Evolutionary conservation across 495 filamentous ascomycete genomes (phyloP), one percentile per base, ranked within the genome.

Genomic region (Penicillium tannophilum): DNA sequence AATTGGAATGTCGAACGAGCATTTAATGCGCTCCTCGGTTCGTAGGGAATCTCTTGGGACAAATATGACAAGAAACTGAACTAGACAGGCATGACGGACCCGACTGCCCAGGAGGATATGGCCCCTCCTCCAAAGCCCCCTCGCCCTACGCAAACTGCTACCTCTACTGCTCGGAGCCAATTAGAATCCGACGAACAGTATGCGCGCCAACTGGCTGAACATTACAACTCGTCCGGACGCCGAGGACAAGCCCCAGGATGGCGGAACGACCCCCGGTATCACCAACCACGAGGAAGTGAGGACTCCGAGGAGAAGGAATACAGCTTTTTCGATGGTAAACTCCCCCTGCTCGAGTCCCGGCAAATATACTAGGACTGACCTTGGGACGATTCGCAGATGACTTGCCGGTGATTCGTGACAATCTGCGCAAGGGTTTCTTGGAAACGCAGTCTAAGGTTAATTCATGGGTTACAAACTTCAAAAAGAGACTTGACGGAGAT

Each of bases 371-470:
- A 49, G 46, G 16, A 17, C 26, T 49, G 26, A 49, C 46, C 7
- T 24, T n/a, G 24, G 67, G 36, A 68, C 57, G 28, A 11, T 41
- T 41, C 54, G 54, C 64, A 83, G 94, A 98, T 67, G 94, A 98
- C 63, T 82, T 98, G 45, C 94, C 94, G 3, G 87, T 93, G 48
- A 97, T 98, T 70, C 88, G 87, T 58, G 91, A 96, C 66, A 97
- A 95, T 61, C 84, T 98, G 61, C 89, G 87, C 64, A 96, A 98
- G 76, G 94, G 94, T 2, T 98, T 98, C 75, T 55, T 94, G 41
- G 92, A 98, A 60, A 98, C 94, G 23, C 94, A 98, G 77, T 84
- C 82, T 12, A 96, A 88, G 68, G 90, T 98, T 67, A 98, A 95
- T 76, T 81, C 84, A 47, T 98, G 93, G 93, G 88, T 98, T 49